Evolutionary conservation across 2,329 filamentous ascomycete species (phyloP).

Genomic region (Sporothrix brasiliensis): DNA sequence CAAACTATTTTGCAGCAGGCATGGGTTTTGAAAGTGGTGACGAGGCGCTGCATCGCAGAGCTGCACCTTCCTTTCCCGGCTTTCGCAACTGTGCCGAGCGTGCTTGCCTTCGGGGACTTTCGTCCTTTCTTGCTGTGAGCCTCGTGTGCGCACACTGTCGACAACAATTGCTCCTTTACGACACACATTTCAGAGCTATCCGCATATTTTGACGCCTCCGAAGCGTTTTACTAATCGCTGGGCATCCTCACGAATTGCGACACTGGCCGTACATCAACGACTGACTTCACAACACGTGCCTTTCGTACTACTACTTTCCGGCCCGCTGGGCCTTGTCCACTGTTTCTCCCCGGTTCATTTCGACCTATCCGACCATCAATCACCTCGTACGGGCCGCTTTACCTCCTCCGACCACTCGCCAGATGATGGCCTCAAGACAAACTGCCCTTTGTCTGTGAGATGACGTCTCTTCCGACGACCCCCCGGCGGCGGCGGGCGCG

Average conservation of each 20-base stretch:
- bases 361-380: conserved; percentile 16
- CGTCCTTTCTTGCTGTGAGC: neutral
- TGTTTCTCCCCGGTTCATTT: conserved; percentile 4
- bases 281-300: neutral
- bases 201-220: neutral
- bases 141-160: neutral
- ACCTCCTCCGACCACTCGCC: neutral
- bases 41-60: conserved; percentile 10
- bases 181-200: neutral
- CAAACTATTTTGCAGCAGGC: neutral
- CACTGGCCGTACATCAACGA: neutral
- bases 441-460: neutral
- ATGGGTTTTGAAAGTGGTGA: conserved; percentile 11
- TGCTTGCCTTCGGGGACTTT: neutral
- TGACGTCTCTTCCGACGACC: conserved; percentile 28
- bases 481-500: conserved; percentile 42
- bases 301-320: neutral
- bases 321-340: conserved; percentile 2
- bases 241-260: conserved; percentile 16
- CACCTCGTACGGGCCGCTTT: neutral
- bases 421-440: conserved; percentile 13
- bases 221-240: neutral
- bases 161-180: conserved; percentile 7
- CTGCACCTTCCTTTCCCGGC: conserved; percentile 23
- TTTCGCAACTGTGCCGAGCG: neutral